A percentile compares a stretch with the other conserved stretches of the same genome.
Conservation (phyloP, 345 rosid species). For the Ceriops zippeliana region DNA sequence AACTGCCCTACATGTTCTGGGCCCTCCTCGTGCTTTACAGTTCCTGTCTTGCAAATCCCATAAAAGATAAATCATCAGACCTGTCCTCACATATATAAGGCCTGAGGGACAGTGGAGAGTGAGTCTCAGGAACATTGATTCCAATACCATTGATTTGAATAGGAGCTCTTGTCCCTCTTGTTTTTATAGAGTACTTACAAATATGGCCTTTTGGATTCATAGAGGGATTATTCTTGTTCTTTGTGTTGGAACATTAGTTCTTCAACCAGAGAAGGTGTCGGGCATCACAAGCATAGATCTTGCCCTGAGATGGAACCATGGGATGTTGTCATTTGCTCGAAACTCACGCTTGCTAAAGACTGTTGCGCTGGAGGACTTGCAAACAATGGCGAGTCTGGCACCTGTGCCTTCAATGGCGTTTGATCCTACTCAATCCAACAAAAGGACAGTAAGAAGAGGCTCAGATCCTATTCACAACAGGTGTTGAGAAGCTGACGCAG, state of each 20-base stretch:
- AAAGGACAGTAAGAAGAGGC: constrained; percentile 64
- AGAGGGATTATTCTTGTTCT: constrained; percentile 40
- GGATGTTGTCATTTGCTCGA: constrained; percentile 23
- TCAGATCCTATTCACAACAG: constrained; percentile 92
- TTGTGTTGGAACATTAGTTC: constrained; percentile 29
- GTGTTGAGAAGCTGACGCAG: constrained; percentile 35
- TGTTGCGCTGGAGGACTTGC: constrained; percentile 31
- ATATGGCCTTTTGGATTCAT: constrained; percentile 38
- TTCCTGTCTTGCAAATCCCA: constrained; percentile 29
- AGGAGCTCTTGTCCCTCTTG: constrained; percentile 14
- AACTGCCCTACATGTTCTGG: constrained; percentile 47
- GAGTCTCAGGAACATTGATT: constrained; percentile 20
- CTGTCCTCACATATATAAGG: constrained; percentile 34
- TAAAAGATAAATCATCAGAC: constrained; percentile 23
- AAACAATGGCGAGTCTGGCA: constrained; percentile 32
- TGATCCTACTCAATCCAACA: constrained; percentile 60
- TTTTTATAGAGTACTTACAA: constrained; percentile 15
- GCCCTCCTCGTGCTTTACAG: constrained; percentile 25
- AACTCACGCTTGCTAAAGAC: constrained; percentile 40
- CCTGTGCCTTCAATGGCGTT: constrained; percentile 52
- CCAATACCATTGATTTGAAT: constrained; percentile 16
- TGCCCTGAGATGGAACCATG: constrained; percentile 41
- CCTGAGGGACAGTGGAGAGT: constrained; percentile 8
- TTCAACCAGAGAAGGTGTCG: constrained; percentile 39
- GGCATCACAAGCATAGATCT: constrained; percentile 37